Evolutionary conservation across 2,329 filamentous ascomycete species (phyloP), one percentile per base, ranked within the genome.

Genomic region (Diaporthe citriasiana): DNA sequence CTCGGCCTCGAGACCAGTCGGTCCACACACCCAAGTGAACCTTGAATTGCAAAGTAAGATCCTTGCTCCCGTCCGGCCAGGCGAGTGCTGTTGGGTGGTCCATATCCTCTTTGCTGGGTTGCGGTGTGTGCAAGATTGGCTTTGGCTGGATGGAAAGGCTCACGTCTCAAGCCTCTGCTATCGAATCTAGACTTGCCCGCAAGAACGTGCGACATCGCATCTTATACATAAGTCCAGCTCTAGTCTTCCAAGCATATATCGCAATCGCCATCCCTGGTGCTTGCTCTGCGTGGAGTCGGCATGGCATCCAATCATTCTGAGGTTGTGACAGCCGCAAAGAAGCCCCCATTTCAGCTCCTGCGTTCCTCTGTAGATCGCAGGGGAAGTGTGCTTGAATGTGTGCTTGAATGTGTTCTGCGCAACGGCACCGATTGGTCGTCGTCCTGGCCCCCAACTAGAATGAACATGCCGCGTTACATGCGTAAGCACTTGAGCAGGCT

Each of bases 11-110:
- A 12, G 79, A 80, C 79, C 79, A 82, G 69, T 83, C 79, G 1
- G 76, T 81, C 82, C 82, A 82, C 33, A 79, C n/a, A 15, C 81
- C 81, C 12, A 78, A 66, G 57, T 80, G 74, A 6, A 82, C 77
- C 22, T 60, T 56, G 47, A 50, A 45, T 45, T 71, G 69, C 13
- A 65, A 5, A 12, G 59, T 33, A 4, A 65, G 59, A 30, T 45
- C 53, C 17, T 35, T 22, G 15, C 25, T 38, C 22, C 40, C 45
- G 9, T 50, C 69, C 6, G 69, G 9, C 69, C 69, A 71, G 6
- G 69, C 69, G 6, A n/a, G 55, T 17, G 42, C 27, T 40, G 30
- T 35, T 27, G 53, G 69, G 33, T 35, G 22, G 25, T 71, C 42
- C 69, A 71, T 71, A 15, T 22, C 10, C 9, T 50, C 25, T 30